Conservation (phyloP, 345 rosid genomes). For the Bruguiera gymnorhiza region DNA sequence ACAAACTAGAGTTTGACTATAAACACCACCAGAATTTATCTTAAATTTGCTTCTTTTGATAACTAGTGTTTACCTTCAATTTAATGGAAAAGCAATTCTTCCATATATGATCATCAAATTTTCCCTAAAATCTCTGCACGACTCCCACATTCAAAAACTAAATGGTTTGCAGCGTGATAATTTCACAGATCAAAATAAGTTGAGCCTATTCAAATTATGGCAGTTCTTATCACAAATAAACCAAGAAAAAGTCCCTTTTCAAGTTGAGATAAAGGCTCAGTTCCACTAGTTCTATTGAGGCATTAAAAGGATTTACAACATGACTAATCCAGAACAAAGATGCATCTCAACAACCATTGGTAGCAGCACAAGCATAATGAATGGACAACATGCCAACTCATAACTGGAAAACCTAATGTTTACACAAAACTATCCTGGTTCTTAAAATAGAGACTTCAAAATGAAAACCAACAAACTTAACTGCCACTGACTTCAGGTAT, state of each 20-base stretch:
- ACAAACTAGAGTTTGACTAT: background rate
- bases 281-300: background rate
- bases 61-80: too few species aligned
- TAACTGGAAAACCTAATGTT: constrained; percentile 15
- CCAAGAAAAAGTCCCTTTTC: background rate
- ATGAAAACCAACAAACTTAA: constrained; percentile 54
- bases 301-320: background rate
- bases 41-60: background rate
- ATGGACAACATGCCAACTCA: constrained; percentile 19
- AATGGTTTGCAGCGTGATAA: background rate
- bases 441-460: constrained; percentile 25
- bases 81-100: background rate
- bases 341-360: constrained; percentile 13
- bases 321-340: constrained; percentile 10
- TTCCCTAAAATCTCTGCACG: background rate
- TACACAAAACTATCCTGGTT: constrained; percentile 27
- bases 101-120: background rate
- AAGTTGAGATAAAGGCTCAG: background rate
- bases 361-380: constrained; percentile 20
- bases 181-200: background rate
- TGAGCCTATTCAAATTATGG: background rate
- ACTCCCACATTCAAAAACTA: background rate
- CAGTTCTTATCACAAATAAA: background rate
- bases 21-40: background rate
- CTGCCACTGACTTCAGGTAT: constrained; percentile 51